Evolutionary conservation across 2,329 filamentous ascomycete species (phyloP).

Genomic region (Aaosphaeria arxii): DNA sequence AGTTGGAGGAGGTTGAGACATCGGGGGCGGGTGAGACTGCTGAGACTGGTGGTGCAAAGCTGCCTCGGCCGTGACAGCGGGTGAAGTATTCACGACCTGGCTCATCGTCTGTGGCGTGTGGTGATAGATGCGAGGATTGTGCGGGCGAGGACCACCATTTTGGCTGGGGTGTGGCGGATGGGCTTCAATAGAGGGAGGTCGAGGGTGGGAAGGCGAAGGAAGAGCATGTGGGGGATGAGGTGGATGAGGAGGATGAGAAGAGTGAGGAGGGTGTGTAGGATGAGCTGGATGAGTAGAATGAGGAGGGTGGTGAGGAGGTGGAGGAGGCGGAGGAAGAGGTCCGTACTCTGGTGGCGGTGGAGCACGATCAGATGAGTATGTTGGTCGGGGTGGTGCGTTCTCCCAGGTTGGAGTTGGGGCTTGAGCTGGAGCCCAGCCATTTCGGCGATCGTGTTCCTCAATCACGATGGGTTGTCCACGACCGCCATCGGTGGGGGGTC

Average conservation of each 20-base stretch:
- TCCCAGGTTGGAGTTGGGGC: background rate
- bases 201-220: conserved; percentile 10
- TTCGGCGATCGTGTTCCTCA: conserved; percentile 41
- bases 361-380: conserved; percentile 19
- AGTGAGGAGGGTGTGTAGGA: background rate
- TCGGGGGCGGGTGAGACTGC: conserved; percentile 10
- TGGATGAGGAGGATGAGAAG: conserved; percentile 10
- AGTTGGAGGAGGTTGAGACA: conserved; percentile 1
- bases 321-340: conserved; percentile 9
- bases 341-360: conserved; percentile 16
- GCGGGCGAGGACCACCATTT: conserved; percentile 18
- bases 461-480: conserved; percentile 46
- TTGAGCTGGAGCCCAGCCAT: conserved; percentile 19
- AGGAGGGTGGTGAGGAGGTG: background rate
- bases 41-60: conserved; percentile 27
- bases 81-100: conserved; percentile 18
- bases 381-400: conserved; percentile 14
- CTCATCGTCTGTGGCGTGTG: conserved; percentile 28
- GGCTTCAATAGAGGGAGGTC: conserved; percentile 21
- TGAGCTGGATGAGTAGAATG: conserved; percentile 9
- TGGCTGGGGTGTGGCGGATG: conserved; percentile 15
- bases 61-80: conserved; percentile 42
- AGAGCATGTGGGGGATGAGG: background rate
- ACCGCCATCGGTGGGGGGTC: conserved; percentile 37
- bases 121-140: conserved; percentile 28